Percentiles rank a stretch among this genome's conserved stretches.
Evolutionary conservation across 225 moss, liverwort and hornwort genomes (phyloP).

Genomic region (Straminergon stramineum): DNA sequence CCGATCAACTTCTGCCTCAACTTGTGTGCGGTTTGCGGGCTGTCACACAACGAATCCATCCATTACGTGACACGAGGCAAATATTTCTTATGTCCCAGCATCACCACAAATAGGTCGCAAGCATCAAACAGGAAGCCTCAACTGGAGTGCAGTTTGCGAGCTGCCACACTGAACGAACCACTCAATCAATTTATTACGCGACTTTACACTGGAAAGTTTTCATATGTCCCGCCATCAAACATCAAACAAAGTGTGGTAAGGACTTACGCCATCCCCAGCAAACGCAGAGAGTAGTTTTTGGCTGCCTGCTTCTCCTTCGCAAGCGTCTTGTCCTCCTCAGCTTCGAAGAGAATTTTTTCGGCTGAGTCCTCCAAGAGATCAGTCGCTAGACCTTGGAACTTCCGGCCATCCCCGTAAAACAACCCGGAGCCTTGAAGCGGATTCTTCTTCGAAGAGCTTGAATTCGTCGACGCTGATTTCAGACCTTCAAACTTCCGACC

Average conservation of each 20-base stretch:
- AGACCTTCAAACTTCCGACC: conserved; percentile 24
- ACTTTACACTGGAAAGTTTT: not conserved
- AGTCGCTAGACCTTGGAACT: conserved; percentile 11
- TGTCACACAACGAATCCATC: not conserved
- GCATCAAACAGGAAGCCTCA: conserved; percentile 7
- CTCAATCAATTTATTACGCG: not conserved
- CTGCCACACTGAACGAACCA: conserved; percentile 1
- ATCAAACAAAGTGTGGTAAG: not conserved
- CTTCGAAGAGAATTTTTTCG: not conserved
- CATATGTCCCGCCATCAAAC: not conserved
- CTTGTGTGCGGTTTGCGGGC: conserved; percentile 61
- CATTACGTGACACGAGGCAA: not conserved
- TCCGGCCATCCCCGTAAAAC: conserved; percentile 40
- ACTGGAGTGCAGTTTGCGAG: conserved; percentile 41
- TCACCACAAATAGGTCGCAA: not conserved
- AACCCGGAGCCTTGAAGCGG: not conserved
- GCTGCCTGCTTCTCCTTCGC: conserved; percentile 34
- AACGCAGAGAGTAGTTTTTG: conserved; percentile 34
- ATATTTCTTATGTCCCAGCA: not conserved
- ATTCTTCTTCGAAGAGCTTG: not conserved
- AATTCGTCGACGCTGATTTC: not conserved
- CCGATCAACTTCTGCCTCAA: conserved; percentile 50
- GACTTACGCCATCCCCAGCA: conserved; percentile 52
- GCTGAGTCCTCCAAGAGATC: not conserved
- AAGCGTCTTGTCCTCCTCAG: conserved; percentile 11